Base-by-base conservation (phyloP, 306 rosid genomes). In the Vigna nakashimae region DNA sequence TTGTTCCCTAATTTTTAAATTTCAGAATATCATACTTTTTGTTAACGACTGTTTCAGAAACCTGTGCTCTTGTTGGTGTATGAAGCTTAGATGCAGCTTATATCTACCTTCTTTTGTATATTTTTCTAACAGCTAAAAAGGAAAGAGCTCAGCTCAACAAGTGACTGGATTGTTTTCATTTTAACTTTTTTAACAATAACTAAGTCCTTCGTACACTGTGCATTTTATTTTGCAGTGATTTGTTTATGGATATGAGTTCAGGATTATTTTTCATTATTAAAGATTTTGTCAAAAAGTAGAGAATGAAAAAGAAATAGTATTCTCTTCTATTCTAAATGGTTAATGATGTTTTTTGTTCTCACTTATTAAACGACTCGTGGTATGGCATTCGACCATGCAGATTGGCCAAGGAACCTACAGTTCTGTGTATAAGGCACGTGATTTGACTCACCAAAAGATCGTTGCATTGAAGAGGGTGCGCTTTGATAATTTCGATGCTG, bases 361-460 rank as follows among this genome's bases (percentile, higher is more conserved):
- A 17, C 77, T 69, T 53, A 20, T 15, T 72, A 59, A 59, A 30
- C 16, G 46, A 56, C 8, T 69, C 70, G 60, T 77, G 50, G 65
- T 73, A 66, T 83, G 79, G 26, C 64, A 65, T 84, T 72, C 16
- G 64, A 64, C 57, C 66, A 68, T 88, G 88, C 92, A 94, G 98
- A 92, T 94, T 74, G 97, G 98, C 28, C 97, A 94, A 84, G 98
- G 98, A 78, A 94, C 98, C 49, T 94, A 94, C 80, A 94, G 98
- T 43, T 89, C 78, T 69, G 98, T 94, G 73, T 94, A 87, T 84
- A 94, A 92, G 89, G 98, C 98, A 60, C 95, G 86, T 4, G 98
- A 94, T 85, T 76, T 92, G 56, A 40, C 74, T 80, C 43, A 79
- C 74, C 80, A 86, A 73, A 92, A 82, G 85, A 77, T 88, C 1